Base-by-base conservation (phyloP, 495 filamentous ascomycete genomes). In the Xylaria curta region DNA sequence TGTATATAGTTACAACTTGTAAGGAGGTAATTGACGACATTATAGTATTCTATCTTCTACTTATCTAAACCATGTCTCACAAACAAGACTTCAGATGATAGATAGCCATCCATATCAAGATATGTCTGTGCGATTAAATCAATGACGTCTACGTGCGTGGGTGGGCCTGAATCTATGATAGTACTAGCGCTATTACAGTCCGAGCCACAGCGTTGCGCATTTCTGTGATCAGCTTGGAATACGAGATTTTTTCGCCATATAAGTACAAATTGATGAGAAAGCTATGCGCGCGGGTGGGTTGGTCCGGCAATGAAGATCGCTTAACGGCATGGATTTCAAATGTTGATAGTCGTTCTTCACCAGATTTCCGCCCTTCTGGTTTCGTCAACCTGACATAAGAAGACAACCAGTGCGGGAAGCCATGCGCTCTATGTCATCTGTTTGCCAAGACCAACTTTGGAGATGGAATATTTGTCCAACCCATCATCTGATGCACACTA, bases 231-330 rank as follows among this genome's bases (percentile, higher is more conserved):
- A 13, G 33, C 19, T 28, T 62, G 24, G 49, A 71, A 71, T 71
- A 71, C 69, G 69, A 71, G 69, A 56, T 65, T 71, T 49, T 49
- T 54, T 24, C 15, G 49, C 56, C 68, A 56, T 28, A 12, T 31
- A 31, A 31, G 28, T 33, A 58, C 31, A 31, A 13, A 17, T 59
- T 59, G 54, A 26, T 51, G n/a, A 8, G 10, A 9, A 10, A 12
- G 9, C 1, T 5, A 3, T n/a, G 31, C 17, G 5, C 28, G 26
- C 36, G 13, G 38, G 2, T 60, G 31, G 31, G 31, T 60, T 60
- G 58, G 58, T 38, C 21, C 58, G 17, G 58, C 58, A 60, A 60
- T 60, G 31, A 21, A 38, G 24, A 60, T 60, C 56, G 0, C 44
- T 19, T 12, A 38, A 33, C 10, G 31, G 31, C 31, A 10, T 10